Evolutionary conservation across 2,329 filamentous ascomycete species (phyloP), one percentile per base, ranked within the genome.

Genomic region (Harringtonia lauricola): DNA sequence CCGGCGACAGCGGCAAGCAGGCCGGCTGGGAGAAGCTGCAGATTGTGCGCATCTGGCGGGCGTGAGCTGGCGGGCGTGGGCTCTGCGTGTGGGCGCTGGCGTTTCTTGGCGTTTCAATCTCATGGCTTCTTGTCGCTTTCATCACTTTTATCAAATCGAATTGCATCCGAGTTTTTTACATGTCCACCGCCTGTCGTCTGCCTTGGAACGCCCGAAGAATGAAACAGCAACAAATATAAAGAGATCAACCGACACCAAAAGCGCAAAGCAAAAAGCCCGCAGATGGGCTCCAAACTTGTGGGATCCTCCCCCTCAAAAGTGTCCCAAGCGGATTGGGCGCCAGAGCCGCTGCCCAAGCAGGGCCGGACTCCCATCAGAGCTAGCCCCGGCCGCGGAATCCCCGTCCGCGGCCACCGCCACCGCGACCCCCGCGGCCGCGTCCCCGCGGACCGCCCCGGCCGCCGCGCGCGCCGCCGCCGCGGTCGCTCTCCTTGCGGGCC

Each of bases 1-100:
- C 94, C 5, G 83, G 85, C 8, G 74, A 72, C 43, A 95, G 87
- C 61, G 90, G 90, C 39, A 87, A 82, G 68, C 79, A 83, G 61
- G 90, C 84, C 26, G 92, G 92, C 0, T 95, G 90, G 89, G 92
- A 98, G 67, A 94, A 84, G 65, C 68, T 98, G 61, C 82, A 88
- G 57, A 83, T 98, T 54, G 68, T 96, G 53, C 77, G 89, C 58
- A 84, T 95, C 58, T 94, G 86, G 84, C 76, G 78, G 24, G 6
- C 7, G 10, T 26, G 24, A 26, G n/a, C n/a, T n/a, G n/a, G n/a
- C n/a, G n/a, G n/a, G n/a, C n/a, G n/a, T n/a, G n/a, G n/a, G n/a
- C n/a, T n/a, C n/a, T n/a, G n/a, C n/a, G n/a, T n/a, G n/a, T n/a
- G n/a, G n/a, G n/a, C n/a, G n/a, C n/a, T n/a, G n/a, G n/a, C n/a